Conservation (phyloP, 305 asterid species). For the Solanum hybrid region DNA sequence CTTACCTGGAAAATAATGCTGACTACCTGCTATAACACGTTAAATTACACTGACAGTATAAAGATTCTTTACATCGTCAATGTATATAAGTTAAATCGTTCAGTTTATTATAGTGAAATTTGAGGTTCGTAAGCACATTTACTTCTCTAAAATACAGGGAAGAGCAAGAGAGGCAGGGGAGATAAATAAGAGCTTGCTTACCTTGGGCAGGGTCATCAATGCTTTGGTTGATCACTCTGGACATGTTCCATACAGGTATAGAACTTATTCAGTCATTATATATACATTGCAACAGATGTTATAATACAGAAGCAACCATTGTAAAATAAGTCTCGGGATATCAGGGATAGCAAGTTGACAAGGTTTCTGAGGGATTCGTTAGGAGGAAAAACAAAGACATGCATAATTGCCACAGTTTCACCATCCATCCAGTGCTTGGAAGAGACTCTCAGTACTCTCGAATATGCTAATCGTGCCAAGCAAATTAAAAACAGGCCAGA, state of each 20-base stretch:
- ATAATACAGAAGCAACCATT: background rate
- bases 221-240: conserved; percentile 42
- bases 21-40: background rate
- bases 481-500: conserved; percentile 48
- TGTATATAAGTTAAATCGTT: background rate
- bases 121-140: background rate
- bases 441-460: conserved; percentile 55
- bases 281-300: background rate
- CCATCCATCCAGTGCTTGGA: conserved; percentile 43
- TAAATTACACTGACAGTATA: background rate
- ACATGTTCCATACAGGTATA: conserved; percentile 50
- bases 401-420: conserved; percentile 48
- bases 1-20: background rate
- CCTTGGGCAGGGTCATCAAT: conserved; percentile 47
- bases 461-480: conserved; percentile 47
- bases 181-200: conserved; percentile 51
- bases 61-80: background rate
- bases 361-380: conserved; percentile 47
- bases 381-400: conserved; percentile 52
- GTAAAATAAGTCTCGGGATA: conserved; percentile 2
- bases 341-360: conserved; percentile 53
- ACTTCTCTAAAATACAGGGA: conserved; percentile 40
- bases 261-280: background rate
- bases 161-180: conserved; percentile 97
- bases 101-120: conserved; percentile 3